Evolutionary conservation across 306 rosid species (phyloP).

Genomic region (Oemleria cerasiformis): DNA sequence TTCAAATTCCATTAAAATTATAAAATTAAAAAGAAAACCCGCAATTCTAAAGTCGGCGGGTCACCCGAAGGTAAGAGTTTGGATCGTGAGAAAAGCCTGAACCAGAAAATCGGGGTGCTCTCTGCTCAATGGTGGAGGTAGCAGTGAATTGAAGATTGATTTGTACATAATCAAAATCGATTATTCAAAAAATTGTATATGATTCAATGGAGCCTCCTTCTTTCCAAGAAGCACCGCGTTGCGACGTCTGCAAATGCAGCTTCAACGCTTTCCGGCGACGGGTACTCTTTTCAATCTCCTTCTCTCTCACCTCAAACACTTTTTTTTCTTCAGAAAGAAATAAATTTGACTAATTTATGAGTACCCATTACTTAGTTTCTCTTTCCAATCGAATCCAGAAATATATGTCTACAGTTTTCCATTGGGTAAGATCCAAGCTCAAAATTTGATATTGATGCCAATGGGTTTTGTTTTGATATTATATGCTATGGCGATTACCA

Average conservation of each 20-base stretch:
- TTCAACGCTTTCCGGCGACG: conserved; percentile 94
- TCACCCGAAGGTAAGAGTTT: conserved; percentile 9
- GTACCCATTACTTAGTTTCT: neutral
- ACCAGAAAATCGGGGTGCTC: neutral
- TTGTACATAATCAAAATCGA: neutral
- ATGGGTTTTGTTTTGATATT: too few relatives aligned
- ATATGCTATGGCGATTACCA: neutral
- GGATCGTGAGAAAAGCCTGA: conserved; percentile 1
- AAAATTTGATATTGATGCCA: neutral
- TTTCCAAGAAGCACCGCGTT: conserved; percentile 86
- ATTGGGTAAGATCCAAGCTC: conserved; percentile 1
- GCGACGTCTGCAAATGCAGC: conserved; percentile 94
- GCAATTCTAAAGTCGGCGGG: neutral
- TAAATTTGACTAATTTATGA: neutral
- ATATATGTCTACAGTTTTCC: neutral
- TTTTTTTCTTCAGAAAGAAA: too few relatives aligned
- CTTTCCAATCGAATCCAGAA: neutral
- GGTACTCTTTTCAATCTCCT: conserved; percentile 34
- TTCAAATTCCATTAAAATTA: neutral
- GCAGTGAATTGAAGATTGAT: conserved; percentile 8
- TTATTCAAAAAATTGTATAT: neutral
- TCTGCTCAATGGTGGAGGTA: neutral
- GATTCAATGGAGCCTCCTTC: conserved; percentile 67
- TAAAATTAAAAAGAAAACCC: neutral
- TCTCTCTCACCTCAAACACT: neutral